These are phyloP conservation scores for Rhodamnia argentea DNA, from an alignment of 345 rosid genomes.

Conservation along the genomic window DNA sequence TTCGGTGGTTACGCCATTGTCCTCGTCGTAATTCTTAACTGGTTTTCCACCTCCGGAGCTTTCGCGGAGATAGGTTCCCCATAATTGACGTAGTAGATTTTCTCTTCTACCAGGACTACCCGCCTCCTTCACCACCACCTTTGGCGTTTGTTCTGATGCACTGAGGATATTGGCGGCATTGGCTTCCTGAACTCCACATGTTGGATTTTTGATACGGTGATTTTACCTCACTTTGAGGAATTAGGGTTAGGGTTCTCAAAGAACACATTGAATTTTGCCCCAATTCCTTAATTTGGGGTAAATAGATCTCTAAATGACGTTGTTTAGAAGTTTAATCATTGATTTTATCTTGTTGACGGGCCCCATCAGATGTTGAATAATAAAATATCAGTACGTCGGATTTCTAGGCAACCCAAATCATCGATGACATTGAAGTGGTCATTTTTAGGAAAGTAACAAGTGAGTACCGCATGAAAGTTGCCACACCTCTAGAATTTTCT, in stretches of 20 bases:
- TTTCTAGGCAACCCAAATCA: neutral
- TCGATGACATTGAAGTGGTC: neutral
- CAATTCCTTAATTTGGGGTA: neutral
- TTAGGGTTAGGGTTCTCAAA: too few relatives aligned
- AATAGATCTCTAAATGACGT: neutral
- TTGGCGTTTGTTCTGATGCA: slow-evolving; percentile 56
- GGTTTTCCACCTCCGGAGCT: slow-evolving; percentile 2
- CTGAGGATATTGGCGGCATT: too few relatives aligned
- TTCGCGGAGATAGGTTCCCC: slow-evolving; percentile 20
- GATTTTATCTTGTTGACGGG: neutral
- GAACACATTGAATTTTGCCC: neutral
- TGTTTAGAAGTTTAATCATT: neutral
- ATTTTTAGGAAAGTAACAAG: neutral
- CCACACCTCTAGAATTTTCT: neutral
- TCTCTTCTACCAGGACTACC: slow-evolving; percentile 73
- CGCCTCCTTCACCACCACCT: slow-evolving; percentile 86
- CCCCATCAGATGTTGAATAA: neutral
- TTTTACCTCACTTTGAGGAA: neutral
- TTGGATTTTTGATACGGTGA: slow-evolving; percentile 15
- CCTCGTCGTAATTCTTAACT: slow-evolving; percentile 5
- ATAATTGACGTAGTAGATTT: slow-evolving; percentile 28
- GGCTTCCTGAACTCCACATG: slow-evolving; percentile 50
- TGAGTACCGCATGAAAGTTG: too few relatives aligned
- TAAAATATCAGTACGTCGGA: neutral
- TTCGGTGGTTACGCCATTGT: neutral